phyloP scores from a whole-genome alignment of 2,329 filamentous ascomycete genomes.

The Botrytis hyacinthi region DNA sequence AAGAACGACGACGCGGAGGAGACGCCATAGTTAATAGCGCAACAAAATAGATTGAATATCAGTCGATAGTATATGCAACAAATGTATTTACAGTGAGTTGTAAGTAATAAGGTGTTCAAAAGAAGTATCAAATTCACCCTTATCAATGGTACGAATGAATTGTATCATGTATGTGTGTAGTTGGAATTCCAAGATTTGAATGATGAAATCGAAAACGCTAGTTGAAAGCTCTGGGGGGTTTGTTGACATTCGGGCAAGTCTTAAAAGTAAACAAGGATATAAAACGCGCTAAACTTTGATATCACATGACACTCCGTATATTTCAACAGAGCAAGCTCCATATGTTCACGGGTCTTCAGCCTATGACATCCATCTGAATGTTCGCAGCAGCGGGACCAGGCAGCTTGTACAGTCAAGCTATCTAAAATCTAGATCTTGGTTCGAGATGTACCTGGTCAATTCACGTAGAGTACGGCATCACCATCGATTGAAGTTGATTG shows the following conservation, averaged over 20 bases:
- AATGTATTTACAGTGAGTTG: not conserved
- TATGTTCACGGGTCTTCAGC: not conserved
- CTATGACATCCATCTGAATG: not conserved
- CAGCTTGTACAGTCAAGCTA: not conserved
- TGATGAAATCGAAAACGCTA: conserved; percentile 13
- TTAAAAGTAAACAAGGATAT: conserved; percentile 16
- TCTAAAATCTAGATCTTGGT: not conserved
- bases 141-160: not conserved
- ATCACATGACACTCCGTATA: not conserved
- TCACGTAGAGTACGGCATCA: not conserved
- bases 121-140: not conserved
- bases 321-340: not conserved
- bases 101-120: not conserved
- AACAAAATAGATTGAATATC: not conserved
- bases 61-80: not conserved
- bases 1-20: conserved; percentile 38
- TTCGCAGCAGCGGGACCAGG: not conserved
- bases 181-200: not conserved
- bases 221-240: conserved; percentile 4
- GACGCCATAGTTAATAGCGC: conserved; percentile 26
- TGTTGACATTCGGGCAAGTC: conserved; percentile 13
- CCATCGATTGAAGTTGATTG: not conserved
- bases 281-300: not conserved
- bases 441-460: not conserved
- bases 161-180: not conserved